A percentile compares a stretch with the other conserved stretches of the same genome.
Conservation (phyloP, 805 yeast species). For the Jamesozyma hellenica region DNA sequence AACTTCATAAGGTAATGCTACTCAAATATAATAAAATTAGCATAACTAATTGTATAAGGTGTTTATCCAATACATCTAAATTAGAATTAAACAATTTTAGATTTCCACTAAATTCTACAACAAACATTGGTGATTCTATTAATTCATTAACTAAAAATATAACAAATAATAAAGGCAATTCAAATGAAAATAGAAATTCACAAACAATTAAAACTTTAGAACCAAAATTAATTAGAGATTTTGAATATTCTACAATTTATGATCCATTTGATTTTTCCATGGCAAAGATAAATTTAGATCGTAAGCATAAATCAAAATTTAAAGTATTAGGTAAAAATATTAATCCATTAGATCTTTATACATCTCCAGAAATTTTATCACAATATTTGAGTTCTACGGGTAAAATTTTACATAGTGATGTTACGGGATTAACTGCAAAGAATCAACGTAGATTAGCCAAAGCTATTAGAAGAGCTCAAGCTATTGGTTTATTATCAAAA, state of each 20-base stretch:
- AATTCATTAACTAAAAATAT: neutral
- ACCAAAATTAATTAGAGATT: slow-evolving; percentile 29
- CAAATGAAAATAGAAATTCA: neutral
- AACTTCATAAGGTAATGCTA: too few species aligned
- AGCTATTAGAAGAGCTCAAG: slow-evolving; percentile 72
- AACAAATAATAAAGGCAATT: neutral
- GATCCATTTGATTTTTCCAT: slow-evolving; percentile 76
- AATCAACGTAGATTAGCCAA: slow-evolving; percentile 65
- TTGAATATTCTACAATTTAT: slow-evolving; percentile 43
- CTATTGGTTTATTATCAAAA: slow-evolving; percentile 67
- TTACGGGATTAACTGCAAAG: slow-evolving; percentile 53
- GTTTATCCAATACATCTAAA: neutral
- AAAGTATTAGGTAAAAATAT: slow-evolving; percentile 23
- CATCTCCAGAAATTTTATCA: slow-evolving; percentile 61
- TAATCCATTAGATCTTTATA: slow-evolving; percentile 61
- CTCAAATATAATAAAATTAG: neutral
- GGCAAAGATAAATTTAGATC: slow-evolving; percentile 45
- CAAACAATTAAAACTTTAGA: slow-evolving; percentile 8
- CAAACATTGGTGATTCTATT: neutral
- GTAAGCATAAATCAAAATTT: slow-evolving; percentile 22
- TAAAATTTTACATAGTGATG: slow-evolving; percentile 60
- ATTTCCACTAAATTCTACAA: slow-evolving; percentile 3
- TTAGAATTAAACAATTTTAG: neutral
- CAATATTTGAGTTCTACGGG: slow-evolving; percentile 63
- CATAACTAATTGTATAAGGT: neutral